Conservation (phyloP, 1,284 basidiomycete genomes). For the Marasmius fiardii region DNA sequence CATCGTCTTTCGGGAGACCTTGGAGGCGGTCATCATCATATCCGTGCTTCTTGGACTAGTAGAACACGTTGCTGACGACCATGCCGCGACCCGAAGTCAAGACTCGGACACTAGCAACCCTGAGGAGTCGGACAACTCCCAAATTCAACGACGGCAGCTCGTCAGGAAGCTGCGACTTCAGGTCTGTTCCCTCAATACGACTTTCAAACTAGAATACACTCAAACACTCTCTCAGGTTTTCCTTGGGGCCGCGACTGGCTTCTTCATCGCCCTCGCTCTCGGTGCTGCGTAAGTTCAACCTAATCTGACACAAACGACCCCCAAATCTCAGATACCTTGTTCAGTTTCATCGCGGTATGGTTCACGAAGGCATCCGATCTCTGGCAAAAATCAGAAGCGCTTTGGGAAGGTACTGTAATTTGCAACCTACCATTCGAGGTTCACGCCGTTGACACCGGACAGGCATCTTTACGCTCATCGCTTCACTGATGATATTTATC, state of each 20-base stretch:
- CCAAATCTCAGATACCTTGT: constrained; percentile 3
- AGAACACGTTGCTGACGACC: constrained; percentile 56
- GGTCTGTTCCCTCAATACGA: constrained; percentile 28
- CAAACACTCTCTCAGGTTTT: constrained; percentile 59
- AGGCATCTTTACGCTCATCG: constrained; percentile 82
- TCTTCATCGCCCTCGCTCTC: constrained; percentile 74
- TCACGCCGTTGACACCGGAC: constrained; percentile 24
- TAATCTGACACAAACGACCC: not conserved
- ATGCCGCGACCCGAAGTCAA: constrained; percentile 17
- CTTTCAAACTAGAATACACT: not conserved
- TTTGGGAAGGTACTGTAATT: constrained; percentile 57
- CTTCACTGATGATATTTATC: constrained; percentile 77
- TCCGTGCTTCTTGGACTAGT: constrained; percentile 85
- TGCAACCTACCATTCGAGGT: not conserved
- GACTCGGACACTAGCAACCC: constrained; percentile 12
- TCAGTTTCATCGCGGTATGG: constrained; percentile 73
- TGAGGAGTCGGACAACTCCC: constrained; percentile 22
- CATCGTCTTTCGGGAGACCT: constrained; percentile 86
- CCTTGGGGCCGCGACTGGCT: constrained; percentile 71
- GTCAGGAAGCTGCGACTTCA: constrained; percentile 64
- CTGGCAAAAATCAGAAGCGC: constrained; percentile 69
- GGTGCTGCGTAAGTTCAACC: constrained; percentile 54
- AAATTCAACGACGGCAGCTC: constrained; percentile 35
- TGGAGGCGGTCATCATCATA: constrained; percentile 88
- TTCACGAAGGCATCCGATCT: constrained; percentile 74